A percentile compares a stretch with the other conserved stretches of the same genome.
These are phyloP conservation scores for Lagenidium sp. DNA, from an alignment of 352 stramenopile species.

Conservation along the genomic window DNA sequence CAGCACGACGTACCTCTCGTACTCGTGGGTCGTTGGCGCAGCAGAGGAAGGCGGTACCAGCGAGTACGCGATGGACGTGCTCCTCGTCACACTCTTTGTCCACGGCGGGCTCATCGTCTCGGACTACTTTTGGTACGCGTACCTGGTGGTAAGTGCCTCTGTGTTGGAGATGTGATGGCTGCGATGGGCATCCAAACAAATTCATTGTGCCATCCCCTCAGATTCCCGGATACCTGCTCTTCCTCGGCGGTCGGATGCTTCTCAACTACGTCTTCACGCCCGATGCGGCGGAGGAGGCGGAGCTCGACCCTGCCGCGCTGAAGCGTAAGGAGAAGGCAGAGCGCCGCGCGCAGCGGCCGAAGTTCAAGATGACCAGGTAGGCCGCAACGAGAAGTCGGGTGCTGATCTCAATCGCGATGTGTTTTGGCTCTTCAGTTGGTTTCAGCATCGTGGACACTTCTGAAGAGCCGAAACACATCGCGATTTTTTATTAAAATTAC, in stretches of 20 bases:
- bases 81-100: conserved; percentile 76
- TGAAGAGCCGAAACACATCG: no score
- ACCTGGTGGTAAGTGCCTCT: conserved; percentile 43
- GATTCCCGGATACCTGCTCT: conserved; percentile 78
- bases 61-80: conserved; percentile 83
- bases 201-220: conserved; percentile 8
- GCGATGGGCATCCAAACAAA: no score
- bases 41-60: conserved; percentile 68
- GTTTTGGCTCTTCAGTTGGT: no score
- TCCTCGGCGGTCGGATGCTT: conserved; percentile 61
- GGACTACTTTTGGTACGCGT: conserved; percentile 85
- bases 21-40: conserved; percentile 71
- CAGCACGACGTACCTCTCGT: conserved; percentile 64
- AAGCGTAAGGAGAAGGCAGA: conserved; percentile 80
- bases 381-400: conserved; percentile 8
- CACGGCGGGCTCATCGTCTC: conserved; percentile 67
- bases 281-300: conserved; percentile 26
- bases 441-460: no score
- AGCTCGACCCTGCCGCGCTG: conserved; percentile 37
- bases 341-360: conserved; percentile 16
- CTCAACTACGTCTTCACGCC: conserved; percentile 82
- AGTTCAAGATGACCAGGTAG: conserved; percentile 13
- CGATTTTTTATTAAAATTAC: no score
- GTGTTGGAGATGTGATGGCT: no score
- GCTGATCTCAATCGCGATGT: no score